These are phyloP conservation scores for Penicillium sp. DNA, from an alignment of 2,329 filamentous ascomycete species.

Conservation along the genomic window DNA sequence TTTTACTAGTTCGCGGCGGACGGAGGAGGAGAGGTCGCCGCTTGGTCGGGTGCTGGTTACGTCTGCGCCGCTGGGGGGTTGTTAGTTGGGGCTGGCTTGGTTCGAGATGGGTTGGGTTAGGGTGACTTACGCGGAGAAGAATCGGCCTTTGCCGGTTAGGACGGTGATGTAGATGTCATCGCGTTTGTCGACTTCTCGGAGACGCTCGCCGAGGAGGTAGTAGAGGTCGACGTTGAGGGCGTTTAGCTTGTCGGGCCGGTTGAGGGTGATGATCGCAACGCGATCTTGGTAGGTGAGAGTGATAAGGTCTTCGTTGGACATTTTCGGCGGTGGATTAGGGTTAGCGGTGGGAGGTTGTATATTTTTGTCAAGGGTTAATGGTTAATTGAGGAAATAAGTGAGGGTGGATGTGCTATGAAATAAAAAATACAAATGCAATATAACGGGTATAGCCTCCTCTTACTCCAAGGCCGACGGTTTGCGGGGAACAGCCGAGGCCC, in stretches of 20 bases:
- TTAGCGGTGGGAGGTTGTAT: neutral
- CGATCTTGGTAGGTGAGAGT: slow-evolving; percentile 68
- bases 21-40: slow-evolving; percentile 44
- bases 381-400: neutral
- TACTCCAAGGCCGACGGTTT: neutral
- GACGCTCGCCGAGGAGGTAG: slow-evolving; percentile 71
- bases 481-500: slow-evolving; percentile 26
- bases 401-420: neutral
- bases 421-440: neutral
- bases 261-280: slow-evolving; percentile 83
- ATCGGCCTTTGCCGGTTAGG: slow-evolving; percentile 76
- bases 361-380: neutral
- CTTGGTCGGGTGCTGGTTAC: slow-evolving; percentile 62
- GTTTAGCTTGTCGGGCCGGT: slow-evolving; percentile 85
- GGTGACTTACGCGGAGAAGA: slow-evolving; percentile 77
- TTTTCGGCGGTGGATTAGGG: slow-evolving; percentile 10
- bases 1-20: slow-evolving; percentile 65
- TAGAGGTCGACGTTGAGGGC: slow-evolving; percentile 74
- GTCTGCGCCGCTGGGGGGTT: slow-evolving; percentile 72
- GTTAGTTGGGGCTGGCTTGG: neutral
- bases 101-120: neutral
- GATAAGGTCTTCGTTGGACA: slow-evolving; percentile 52
- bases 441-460: too few species aligned
- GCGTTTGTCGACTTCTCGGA: slow-evolving; percentile 77
- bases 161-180: slow-evolving; percentile 86